phyloP scores from a whole-genome alignment of 768 basidiomycete species.

The Lactifluus volemus region DNA sequence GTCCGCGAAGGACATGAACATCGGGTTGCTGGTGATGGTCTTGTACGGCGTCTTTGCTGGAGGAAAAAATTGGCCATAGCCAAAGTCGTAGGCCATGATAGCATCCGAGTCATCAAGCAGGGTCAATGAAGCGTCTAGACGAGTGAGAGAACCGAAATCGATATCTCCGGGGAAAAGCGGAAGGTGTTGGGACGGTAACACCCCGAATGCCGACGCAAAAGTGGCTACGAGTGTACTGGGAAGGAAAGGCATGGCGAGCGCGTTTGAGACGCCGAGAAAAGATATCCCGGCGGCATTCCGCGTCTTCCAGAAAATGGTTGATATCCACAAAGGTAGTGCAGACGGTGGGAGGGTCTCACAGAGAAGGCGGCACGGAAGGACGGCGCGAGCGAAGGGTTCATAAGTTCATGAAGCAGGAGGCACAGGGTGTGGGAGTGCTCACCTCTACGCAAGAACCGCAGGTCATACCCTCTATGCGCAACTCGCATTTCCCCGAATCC shows the following conservation, averaged over 20 bases:
- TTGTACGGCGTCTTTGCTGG: constrained; percentile 51
- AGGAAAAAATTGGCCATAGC: constrained; percentile 38
- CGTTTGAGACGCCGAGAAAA: constrained; percentile 27
- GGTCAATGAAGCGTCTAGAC: constrained; percentile 63
- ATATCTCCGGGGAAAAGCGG: constrained; percentile 28
- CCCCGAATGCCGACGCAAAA: constrained; percentile 41
- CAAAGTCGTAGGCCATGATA: constrained; percentile 25
- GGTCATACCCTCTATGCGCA: constrained; percentile 85
- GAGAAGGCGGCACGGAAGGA: constrained; percentile 51
- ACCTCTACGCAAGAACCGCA: constrained; percentile 87
- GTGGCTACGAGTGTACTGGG: constrained; percentile 38
- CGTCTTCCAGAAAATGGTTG: constrained; percentile 32
- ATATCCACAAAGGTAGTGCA: constrained; percentile 37
- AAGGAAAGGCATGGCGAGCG: constrained; percentile 33
- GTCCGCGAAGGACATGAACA: constrained; percentile 74
- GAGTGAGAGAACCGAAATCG: constrained; percentile 59
- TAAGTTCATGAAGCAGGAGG: constrained; percentile 51
- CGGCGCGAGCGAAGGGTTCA: constrained; percentile 55
- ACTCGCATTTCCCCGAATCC: constrained; percentile 63
- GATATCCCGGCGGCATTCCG: constrained; percentile 36
- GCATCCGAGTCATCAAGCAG: constrained; percentile 47
- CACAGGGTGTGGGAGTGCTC: constrained; percentile 34
- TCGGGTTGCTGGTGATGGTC: constrained; percentile 75
- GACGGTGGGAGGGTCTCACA: constrained; percentile 46
- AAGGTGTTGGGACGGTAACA: too few relatives aligned